Evolutionary conservation across 495 filamentous ascomycete genomes (phyloP).

Genomic region (Podospora comata): DNA sequence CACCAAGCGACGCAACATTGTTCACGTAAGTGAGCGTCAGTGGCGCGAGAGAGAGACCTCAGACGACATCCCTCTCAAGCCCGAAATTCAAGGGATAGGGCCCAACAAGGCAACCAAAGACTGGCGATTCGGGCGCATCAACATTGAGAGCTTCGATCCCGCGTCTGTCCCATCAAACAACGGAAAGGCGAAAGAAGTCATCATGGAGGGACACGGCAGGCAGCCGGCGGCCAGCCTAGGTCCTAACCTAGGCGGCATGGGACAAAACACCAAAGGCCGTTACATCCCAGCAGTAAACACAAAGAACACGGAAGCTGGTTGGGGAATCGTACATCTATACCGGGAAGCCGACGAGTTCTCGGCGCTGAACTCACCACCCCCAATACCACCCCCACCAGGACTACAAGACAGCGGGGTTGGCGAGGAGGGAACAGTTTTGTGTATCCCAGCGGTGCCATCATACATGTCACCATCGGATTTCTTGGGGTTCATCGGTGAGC

Average conservation of each 20-base stretch:
- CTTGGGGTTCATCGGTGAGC: constrained; percentile 86
- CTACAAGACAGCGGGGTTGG: constrained; percentile 8
- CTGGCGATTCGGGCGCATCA: constrained; percentile 47
- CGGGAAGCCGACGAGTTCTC: constrained; percentile 67
- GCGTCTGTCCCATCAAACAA: constrained; percentile 6
- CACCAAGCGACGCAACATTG: constrained; percentile 24
- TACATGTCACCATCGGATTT: constrained; percentile 92
- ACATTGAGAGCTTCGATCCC: constrained; percentile 43
- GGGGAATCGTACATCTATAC: constrained; percentile 92
- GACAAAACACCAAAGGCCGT: not conserved
- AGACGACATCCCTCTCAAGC: constrained; percentile 31
- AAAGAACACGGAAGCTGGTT: constrained; percentile 78
- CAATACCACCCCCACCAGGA: not conserved
- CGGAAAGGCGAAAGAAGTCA: not conserved
- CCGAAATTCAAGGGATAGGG: constrained; percentile 33
- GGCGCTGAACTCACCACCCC: constrained; percentile 33
- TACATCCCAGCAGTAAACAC: not conserved
- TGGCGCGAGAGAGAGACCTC: constrained; percentile 29
- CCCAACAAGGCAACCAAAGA: constrained; percentile 41
- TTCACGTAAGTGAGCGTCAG: constrained; percentile 33
- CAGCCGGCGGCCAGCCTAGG: constrained; percentile 25
- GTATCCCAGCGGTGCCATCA: constrained; percentile 89
- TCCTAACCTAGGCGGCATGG: not conserved
- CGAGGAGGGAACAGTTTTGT: constrained; percentile 66
- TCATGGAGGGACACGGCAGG: constrained; percentile 7